Evolutionary conservation across 169 alveolate genomes (phyloP).

Genomic region (Besnoitia besnoiti): DNA sequence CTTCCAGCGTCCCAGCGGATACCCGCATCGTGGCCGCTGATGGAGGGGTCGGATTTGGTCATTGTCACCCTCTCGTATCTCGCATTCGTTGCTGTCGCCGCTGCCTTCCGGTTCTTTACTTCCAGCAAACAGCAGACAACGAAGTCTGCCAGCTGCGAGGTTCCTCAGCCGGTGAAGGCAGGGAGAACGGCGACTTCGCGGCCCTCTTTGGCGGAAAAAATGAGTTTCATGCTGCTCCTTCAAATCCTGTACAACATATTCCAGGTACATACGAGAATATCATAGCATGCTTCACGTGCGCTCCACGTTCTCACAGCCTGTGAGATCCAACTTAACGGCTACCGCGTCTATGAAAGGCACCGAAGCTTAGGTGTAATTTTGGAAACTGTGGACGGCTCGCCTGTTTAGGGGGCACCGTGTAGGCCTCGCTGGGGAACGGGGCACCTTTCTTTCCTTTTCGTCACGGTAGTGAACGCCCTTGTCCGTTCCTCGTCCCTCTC

Average conservation of each 20-base stretch:
- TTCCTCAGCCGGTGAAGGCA: background rate
- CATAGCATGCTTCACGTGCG: too few species aligned
- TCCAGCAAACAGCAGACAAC: background rate
- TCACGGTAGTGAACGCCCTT: too few species aligned
- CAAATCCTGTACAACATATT: constrained; percentile 6
- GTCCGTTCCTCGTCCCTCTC: too few species aligned
- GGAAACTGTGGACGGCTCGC: too few species aligned
- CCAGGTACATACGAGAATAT: constrained; percentile 34
- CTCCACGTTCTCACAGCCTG: too few species aligned
- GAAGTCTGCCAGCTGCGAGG: background rate
- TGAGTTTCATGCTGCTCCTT: constrained; percentile 3
- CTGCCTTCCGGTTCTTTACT: background rate
- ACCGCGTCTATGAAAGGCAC: too few species aligned
- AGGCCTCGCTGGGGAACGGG: too few species aligned
- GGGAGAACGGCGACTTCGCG: background rate
- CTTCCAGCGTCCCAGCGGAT: constrained; percentile 1
- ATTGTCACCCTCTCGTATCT: background rate
- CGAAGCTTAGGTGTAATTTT: too few species aligned
- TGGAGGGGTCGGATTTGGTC: background rate
- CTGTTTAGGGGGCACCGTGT: too few species aligned
- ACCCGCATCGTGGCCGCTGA: constrained; percentile 30
- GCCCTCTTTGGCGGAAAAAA: constrained; percentile 20
- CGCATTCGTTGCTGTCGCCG: constrained; percentile 8
- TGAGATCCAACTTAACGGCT: too few species aligned
- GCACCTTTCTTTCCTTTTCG: too few species aligned